These are phyloP conservation scores for Pseudopyricularia cyperi DNA, from an alignment of 2,329 filamentous ascomycete genomes.

Conservation along the genomic window DNA sequence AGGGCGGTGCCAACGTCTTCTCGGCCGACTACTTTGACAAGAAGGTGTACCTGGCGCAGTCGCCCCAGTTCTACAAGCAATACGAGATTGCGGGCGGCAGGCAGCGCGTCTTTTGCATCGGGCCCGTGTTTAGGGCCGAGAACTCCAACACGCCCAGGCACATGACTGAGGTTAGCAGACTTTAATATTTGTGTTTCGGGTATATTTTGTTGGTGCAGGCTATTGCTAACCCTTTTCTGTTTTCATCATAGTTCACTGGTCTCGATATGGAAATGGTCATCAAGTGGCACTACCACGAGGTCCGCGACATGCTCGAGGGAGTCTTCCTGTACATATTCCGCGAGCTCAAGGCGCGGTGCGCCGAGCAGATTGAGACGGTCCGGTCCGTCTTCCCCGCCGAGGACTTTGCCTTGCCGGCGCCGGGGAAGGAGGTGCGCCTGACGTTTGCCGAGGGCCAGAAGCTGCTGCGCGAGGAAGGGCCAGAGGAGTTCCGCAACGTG, in stretches of 20 bases:
- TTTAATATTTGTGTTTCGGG: conserved; percentile 4
- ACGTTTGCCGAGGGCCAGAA: conserved; percentile 68
- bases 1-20: conserved; percentile 90
- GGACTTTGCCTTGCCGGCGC: conserved; percentile 60
- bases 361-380: conserved; percentile 59
- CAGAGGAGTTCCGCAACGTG: conserved; percentile 52
- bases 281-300: conserved; percentile 64
- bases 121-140: conserved; percentile 76
- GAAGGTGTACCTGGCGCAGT: conserved; percentile 68
- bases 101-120: conserved; percentile 66
- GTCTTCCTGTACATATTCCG: conserved; percentile 71
- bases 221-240: conserved; percentile 7
- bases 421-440: conserved; percentile 62
- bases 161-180: conserved; percentile 52
- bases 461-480: conserved; percentile 63
- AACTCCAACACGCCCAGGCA: conserved; percentile 74
- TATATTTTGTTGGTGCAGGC: not conserved
- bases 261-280: conserved; percentile 89
- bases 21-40: conserved; percentile 79
- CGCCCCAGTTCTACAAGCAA: conserved; percentile 80
- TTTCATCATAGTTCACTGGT: conserved; percentile 51
- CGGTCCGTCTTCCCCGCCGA: conserved; percentile 66
- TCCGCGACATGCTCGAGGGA: conserved; percentile 57
- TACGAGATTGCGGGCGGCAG: conserved; percentile 69
- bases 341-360: conserved; percentile 53